phyloP scores from a whole-genome alignment of 495 filamentous ascomycete species.

The Neurospora sublineolata region DNA sequence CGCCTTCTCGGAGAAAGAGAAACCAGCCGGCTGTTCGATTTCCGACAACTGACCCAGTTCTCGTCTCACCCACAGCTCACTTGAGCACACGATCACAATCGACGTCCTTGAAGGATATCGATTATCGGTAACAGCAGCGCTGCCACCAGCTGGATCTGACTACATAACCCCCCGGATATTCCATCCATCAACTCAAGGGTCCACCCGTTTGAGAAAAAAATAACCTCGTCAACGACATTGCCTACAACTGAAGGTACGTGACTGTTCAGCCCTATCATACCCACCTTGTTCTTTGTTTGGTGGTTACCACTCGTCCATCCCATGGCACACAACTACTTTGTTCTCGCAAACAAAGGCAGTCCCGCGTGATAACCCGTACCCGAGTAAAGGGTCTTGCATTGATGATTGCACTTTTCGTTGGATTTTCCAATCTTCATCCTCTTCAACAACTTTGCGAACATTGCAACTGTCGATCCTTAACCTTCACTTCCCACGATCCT shows the following conservation, averaged over 20 bases:
- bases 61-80: conserved; percentile 20
- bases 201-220: not conserved
- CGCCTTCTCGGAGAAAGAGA: conserved; percentile 10
- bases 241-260: not conserved
- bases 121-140: conserved; percentile 20
- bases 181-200: not conserved
- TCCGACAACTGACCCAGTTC: conserved; percentile 17
- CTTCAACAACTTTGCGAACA: not conserved
- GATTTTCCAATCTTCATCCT: not conserved
- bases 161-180: conserved; percentile 6
- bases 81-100: conserved; percentile 14
- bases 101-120: conserved; percentile 27
- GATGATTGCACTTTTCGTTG: not conserved
- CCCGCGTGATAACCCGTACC: not conserved
- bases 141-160: conserved; percentile 30
- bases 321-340: not conserved
- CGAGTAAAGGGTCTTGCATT: not conserved
- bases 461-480: not conserved
- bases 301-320: not conserved
- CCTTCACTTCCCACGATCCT: not conserved
- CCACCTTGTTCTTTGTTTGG: not conserved
- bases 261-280: not conserved
- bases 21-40: conserved; percentile 18
- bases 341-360: not conserved
- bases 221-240: not conserved